Evolutionary conservation across 208 protist species (phyloP).

Genomic region (Herpetomonas tarakana): DNA sequence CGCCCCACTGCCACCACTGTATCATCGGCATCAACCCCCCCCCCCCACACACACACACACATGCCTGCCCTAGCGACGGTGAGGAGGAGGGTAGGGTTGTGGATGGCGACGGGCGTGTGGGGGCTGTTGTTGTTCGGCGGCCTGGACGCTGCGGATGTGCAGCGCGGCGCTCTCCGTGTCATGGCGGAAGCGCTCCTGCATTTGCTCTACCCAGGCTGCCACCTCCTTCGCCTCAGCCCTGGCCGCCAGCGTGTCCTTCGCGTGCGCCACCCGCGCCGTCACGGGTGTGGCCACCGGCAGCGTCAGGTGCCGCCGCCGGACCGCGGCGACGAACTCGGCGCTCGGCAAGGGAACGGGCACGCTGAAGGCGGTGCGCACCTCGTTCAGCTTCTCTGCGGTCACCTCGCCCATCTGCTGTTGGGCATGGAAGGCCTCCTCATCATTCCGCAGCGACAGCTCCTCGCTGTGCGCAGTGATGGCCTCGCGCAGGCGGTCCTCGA

Average conservation of each 20-base stretch:
- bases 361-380: constrained; percentile 41
- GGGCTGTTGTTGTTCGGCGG: constrained; percentile 5
- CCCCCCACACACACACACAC: too few species aligned
- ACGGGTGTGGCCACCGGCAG: constrained; percentile 32
- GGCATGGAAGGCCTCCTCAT: constrained; percentile 75
- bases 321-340: constrained; percentile 31
- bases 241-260: constrained; percentile 24
- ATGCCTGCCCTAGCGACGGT: background rate
- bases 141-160: constrained; percentile 27
- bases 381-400: constrained; percentile 19
- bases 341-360: constrained; percentile 57
- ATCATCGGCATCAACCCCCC: too few species aligned
- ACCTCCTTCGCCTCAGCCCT: constrained; percentile 47
- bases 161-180: constrained; percentile 24
- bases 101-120: background rate
- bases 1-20: too few species aligned
- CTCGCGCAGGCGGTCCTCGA: constrained; percentile 57
- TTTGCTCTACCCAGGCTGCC: constrained; percentile 21
- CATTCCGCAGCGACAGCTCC: constrained; percentile 69
- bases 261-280: constrained; percentile 24
- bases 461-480: constrained; percentile 45
- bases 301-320: constrained; percentile 28
- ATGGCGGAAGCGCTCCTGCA: constrained; percentile 14
- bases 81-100: background rate
- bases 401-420: constrained; percentile 77